Base-by-base conservation (phyloP, 2,329 filamentous ascomycete genomes). In the Trichoderma semiorbis region DNA sequence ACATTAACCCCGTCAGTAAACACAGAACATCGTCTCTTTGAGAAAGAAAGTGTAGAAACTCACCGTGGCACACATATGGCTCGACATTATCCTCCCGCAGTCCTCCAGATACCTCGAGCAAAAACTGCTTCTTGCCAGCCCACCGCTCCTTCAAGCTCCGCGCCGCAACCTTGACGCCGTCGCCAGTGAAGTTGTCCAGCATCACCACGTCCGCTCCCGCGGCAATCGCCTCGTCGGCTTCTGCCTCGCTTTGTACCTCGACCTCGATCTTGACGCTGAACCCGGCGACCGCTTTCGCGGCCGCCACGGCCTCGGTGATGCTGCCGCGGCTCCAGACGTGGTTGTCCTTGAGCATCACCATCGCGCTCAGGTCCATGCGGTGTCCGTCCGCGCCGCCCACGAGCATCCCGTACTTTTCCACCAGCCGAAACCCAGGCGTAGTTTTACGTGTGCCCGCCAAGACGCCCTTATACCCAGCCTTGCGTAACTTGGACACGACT, bases 271-370 rank as follows among this genome's bases (percentile, higher is more conserved):
- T 99, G 72, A 97, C 86, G 53, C 93, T 90, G 82, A 98, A 99
- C 0, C 96, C 96, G 10, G 91, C 95, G 0, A 92, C 93, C 12
- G 90, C 87, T 80, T 93, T 93, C 28, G 96, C 96, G 2, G 95
- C 93, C 53, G 85, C 85, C 28, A 99, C 95, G 7, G 96, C 96
- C 26, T 92, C 90, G 1, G 92, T 90, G 81, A 99, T 98, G 79
- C 92, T 93, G 30, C 92, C 92, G 69, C 92, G 91, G 74, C 93
- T 94, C 92, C 95, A 98, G 71, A 99, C 92, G 83, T 99, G 96
- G 83, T 99, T 99, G 83, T 99, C 96, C 85, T 99, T 99, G 75
- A 99, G 87, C 96, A 99, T 99, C 71, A 95, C 95, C 96, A 99
- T 98, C 75, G 91, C 89, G 80, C 90, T 93, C 71, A 99, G 85